These are phyloP conservation scores for Penstemon davidsonii DNA, from an alignment of 257 asterid species.

Conservation along the genomic window DNA sequence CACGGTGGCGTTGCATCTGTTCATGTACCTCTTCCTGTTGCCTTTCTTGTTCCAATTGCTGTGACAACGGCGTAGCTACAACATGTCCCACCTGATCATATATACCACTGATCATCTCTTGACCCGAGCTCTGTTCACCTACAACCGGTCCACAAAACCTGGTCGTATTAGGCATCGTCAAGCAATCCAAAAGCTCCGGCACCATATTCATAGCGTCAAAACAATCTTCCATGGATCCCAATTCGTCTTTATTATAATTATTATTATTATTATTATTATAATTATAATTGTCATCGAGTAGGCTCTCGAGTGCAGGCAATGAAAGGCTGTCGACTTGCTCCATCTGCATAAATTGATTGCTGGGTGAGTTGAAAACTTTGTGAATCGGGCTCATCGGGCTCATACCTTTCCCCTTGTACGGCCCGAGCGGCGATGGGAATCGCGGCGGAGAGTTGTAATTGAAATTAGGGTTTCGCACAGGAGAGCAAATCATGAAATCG, in stretches of 20 bases:
- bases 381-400: conserved; percentile 81
- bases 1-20: conserved; percentile 24
- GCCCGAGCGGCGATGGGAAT: conserved; percentile 48
- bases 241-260: conserved; percentile 32
- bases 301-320: conserved; percentile 59
- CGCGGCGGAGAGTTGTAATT: conserved; percentile 53
- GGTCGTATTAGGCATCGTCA: conserved; percentile 44
- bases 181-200: conserved; percentile 61
- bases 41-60: conserved; percentile 65
- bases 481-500: conserved; percentile 84
- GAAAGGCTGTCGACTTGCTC: conserved; percentile 65
- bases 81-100: conserved; percentile 32
- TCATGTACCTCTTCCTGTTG: conserved; percentile 50
- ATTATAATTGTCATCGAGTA: conserved; percentile 43
- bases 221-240: conserved; percentile 33
- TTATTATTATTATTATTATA: conserved; percentile 38
- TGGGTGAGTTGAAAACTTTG: conserved; percentile 66
- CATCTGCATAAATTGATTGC: conserved; percentile 55
- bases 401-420: conserved; percentile 58
- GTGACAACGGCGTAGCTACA: conserved; percentile 46
- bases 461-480: conserved; percentile 37
- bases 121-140: conserved; percentile 35
- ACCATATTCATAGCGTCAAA: conserved; percentile 38
- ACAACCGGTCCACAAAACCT: conserved; percentile 34
- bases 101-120: conserved; percentile 23